Percentiles rank a stretch among this genome's conserved stretches.
phyloP scores from a whole-genome alignment of 1,139 yeast species.

The Kodamaea anthophila region DNA sequence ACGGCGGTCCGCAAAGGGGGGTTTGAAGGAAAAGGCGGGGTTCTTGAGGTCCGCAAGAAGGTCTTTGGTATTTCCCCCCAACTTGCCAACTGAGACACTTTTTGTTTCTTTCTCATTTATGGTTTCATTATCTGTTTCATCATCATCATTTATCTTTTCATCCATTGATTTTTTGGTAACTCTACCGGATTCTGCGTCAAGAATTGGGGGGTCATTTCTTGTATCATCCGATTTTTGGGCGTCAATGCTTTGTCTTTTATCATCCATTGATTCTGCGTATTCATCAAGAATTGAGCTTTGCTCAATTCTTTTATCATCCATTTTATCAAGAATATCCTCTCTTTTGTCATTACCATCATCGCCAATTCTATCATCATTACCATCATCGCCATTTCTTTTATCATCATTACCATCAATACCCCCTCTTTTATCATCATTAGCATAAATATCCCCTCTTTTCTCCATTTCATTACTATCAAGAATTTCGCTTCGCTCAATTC shows the following conservation, averaged over 20 bases:
- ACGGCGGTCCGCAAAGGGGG: conserved; percentile 16
- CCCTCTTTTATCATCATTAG: conserved; percentile 1
- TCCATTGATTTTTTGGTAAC: no score
- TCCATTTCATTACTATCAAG: no score
- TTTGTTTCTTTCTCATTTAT: neutral
- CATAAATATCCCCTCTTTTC: conserved; percentile 4
- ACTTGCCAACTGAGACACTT: conserved; percentile 1
- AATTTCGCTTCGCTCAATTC: conserved; percentile 3
- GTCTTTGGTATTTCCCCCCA: no score
- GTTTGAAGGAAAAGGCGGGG: neutral
- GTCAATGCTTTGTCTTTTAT: neutral
- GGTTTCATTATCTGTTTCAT: no score
- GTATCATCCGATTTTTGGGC: neutral
- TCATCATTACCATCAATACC: conserved; percentile 2
- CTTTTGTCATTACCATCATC: conserved; percentile 3
- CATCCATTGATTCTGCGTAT: neutral
- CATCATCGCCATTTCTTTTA: conserved; percentile 7
- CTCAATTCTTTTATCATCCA: neutral
- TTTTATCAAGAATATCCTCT: neutral
- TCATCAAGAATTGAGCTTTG: no score
- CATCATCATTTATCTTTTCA: no score
- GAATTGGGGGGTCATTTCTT: neutral
- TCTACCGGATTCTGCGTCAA: no score
- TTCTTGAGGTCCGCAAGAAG: neutral
- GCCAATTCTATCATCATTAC: conserved; percentile 1